Evolutionary conservation across 2,329 filamentous ascomycete species (phyloP).

Genomic region (Stachybotrys chlorohalonatus): DNA sequence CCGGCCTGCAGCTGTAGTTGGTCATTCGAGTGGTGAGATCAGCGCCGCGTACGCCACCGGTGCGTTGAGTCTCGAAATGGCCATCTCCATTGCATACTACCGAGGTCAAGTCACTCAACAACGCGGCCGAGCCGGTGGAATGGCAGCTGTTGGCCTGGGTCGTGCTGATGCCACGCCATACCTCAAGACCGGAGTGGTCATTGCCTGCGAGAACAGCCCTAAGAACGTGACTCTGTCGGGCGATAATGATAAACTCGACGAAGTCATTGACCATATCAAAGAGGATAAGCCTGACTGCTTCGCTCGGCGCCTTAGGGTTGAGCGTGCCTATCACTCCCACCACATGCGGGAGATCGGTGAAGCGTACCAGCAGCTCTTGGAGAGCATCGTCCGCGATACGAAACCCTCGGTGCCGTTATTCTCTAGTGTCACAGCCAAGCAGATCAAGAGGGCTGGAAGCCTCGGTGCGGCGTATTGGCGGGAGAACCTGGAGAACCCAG

Average conservation of each 20-base stretch:
- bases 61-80: constrained; percentile 28
- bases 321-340: constrained; percentile 19
- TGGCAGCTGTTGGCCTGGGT: constrained; percentile 2
- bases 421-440: background rate
- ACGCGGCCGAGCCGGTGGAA: background rate
- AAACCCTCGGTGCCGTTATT: background rate
- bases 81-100: constrained; percentile 36
- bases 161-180: background rate
- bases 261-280: constrained; percentile 3
- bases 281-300: constrained; percentile 8
- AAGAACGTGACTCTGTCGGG: constrained; percentile 3
- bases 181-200: background rate
- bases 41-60: constrained; percentile 31
- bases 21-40: constrained; percentile 34
- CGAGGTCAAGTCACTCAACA: constrained; percentile 17
- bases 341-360: constrained; percentile 12
- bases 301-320: constrained; percentile 11
- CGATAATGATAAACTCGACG: background rate
- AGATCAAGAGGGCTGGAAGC: constrained; percentile 1
- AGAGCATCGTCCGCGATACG: background rate
- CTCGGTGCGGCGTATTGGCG: constrained; percentile 2
- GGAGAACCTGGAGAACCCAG: constrained; percentile 1
- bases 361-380: constrained; percentile 6
- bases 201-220: constrained; percentile 3
- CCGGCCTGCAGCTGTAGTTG: constrained; percentile 21